Base-by-base conservation (phyloP, 192 early-diverging fungal species). In the Lobosporangium transversale region DNA sequence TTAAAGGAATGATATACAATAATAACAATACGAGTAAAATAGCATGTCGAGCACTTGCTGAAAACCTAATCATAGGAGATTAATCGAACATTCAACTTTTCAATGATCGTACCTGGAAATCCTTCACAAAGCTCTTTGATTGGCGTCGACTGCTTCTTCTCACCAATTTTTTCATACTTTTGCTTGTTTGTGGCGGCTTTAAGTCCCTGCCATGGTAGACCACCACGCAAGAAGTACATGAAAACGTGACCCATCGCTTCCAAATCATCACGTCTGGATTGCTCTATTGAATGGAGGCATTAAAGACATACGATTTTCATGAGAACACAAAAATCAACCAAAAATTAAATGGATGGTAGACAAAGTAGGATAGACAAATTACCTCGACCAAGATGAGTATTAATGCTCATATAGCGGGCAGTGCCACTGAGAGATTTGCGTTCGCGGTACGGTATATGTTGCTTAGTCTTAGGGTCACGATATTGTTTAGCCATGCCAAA, bases 401-500 rank as follows among this genome's bases (percentile, higher is more conserved):
- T 95, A 75, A 97, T 97, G 79, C 90, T 93, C 95, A 97, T 97
- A 80, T 98, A 98, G 40, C 97, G 92, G 15, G 97, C 97, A 15
- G 97, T 98, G 30, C 97, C 97, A 47, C 91, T 92, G 48, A 98
- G 83, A 66, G 87, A 91, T 84, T 97, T 97, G 60, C 95, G 91
- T 83, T 98, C 97, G 29, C 95, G 87, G 83, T 95, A 98, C n/a
- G 97, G 95, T 66, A 98, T 98, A 84, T 98, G 97, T 68, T 94
- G 89, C 71, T 93, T 92, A n/a, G 96, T 97, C 68, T 92, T 95
- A 31, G 96, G 95, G 78, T 98, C 97, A 37, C 95, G 86, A 65
- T 97, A 98, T 69, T 95, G 88, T 76, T 98, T 98, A 50, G 95
- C 97, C 95, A 98, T 96, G 50, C 97, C 97, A 87, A 97, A 97